Evolutionary conservation across 495 filamentous ascomycete genomes (phyloP), one percentile per base, ranked within the genome.

Genomic region (Acidomyces sp.): DNA sequence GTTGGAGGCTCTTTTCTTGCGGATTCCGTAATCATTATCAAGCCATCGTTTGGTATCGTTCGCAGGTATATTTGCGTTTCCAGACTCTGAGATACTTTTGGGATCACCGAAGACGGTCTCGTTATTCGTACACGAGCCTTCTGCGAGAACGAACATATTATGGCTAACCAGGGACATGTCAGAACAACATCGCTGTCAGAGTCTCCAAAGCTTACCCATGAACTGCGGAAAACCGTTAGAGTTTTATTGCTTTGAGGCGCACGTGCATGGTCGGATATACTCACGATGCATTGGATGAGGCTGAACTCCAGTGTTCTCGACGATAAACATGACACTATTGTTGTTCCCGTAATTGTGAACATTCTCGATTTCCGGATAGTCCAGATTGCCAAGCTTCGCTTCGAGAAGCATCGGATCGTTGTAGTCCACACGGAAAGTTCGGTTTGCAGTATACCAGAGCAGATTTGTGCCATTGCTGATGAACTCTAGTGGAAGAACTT

Each of bases 21-120:
- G 7, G 26, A 13, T 9, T 52, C 60, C 6, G 62, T 65, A 15
- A 75, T 51, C 46, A 65, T 67, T 51, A 70, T 64, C 56, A 7
- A 28, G 13, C 7, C 26, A 7, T 7, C 26, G 26, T 13, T 28
- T 28, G 26, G 13, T 7, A 28, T 7, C 13, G 26, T 7, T 7
- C 13, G 26, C 26, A 28, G 7, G 7, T 34, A 5, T 33, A 12
- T 17, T 44, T 18, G 7, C 22, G 24, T 29, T 15, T 20, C 41
- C 21, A 3, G 20, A 7, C 19, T 38, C 12, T 6, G 33, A 18
- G 19, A 17, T 23, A 17, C 26, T 35, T 6, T 27, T 18, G 19
- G 2, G 13, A 20, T 34, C 23, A 22, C 43, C 34, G 26, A 39
- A 38, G 42, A 37, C 42, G 6, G 34, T 45, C 11, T 9, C 4